Percentiles rank a stretch among this genome's conserved stretches.
Conservation (phyloP, 2,329 filamentous ascomycete species). For the Colletotrichum sp. region DNA sequence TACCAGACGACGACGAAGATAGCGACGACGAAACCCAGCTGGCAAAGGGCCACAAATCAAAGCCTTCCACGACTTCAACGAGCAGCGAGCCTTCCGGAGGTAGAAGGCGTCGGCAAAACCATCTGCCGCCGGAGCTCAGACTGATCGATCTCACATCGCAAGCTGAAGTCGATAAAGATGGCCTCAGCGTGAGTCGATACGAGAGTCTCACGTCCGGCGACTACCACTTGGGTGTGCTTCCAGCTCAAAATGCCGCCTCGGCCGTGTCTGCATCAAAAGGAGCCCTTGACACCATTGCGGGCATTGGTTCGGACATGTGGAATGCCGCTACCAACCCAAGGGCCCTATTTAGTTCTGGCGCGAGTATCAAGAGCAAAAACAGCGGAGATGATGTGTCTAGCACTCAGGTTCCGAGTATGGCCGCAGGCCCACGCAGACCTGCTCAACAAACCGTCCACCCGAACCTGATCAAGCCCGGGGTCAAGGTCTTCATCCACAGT, state of each 20-base stretch:
- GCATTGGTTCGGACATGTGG: constrained; percentile 79
- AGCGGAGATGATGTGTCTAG: constrained; percentile 66
- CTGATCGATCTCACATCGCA: constrained; percentile 90
- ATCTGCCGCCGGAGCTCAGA: constrained; percentile 84
- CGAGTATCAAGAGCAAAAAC: constrained; percentile 71
- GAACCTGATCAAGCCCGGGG: constrained; percentile 58
- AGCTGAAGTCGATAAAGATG: constrained; percentile 86
- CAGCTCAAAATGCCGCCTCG: constrained; percentile 71
- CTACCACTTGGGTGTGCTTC: constrained; percentile 87
- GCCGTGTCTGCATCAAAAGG: constrained; percentile 71
- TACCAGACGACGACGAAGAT: constrained; percentile 72
- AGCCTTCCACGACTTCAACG: constrained; percentile 50
- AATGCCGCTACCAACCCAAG: constrained; percentile 89
- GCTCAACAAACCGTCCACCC: constrained; percentile 45
- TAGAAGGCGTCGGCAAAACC: constrained; percentile 75
- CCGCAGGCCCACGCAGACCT: constrained; percentile 34
- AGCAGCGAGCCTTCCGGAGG: constrained; percentile 68
- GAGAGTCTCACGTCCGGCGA: constrained; percentile 87
- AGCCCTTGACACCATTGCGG: constrained; percentile 77
- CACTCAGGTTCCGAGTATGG: constrained; percentile 45
- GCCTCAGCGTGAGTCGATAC: constrained; percentile 83
- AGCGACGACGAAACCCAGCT: constrained; percentile 43
- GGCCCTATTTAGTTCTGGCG: constrained; percentile 84
- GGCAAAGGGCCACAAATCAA: constrained; percentile 43
- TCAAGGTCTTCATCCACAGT: constrained; percentile 91